phyloP scores from a whole-genome alignment of 371 early-diverging fungal genomes.

The Zychaea mexicana region DNA sequence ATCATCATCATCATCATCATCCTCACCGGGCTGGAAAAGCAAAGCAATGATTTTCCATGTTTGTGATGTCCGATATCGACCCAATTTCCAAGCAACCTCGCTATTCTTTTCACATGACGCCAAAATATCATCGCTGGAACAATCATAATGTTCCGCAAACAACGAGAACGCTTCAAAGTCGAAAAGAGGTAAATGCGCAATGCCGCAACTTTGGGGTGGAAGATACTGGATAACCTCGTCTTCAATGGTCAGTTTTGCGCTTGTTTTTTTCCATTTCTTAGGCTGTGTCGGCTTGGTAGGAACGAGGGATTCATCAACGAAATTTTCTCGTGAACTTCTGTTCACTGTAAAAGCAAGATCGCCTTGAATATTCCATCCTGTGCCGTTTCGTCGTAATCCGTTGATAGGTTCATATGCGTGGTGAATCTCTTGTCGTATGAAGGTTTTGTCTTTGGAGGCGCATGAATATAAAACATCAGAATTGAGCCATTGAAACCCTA shows the following conservation, averaged over 20 bases:
- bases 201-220: slow-evolving; percentile 61
- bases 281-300: slow-evolving; percentile 13
- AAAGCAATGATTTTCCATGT: slow-evolving; percentile 81
- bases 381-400: slow-evolving; percentile 53
- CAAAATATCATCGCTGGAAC: slow-evolving; percentile 49
- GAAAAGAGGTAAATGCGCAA: slow-evolving; percentile 67
- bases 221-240: slow-evolving; percentile 46
- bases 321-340: slow-evolving; percentile 31
- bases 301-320: slow-evolving; percentile 46
- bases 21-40: slow-evolving; percentile 45
- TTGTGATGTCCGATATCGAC: slow-evolving; percentile 70
- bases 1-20: slow-evolving; percentile 19
- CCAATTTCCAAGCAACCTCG: slow-evolving; percentile 69
- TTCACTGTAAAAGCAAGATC: slow-evolving; percentile 70
- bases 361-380: slow-evolving; percentile 75
- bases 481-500: slow-evolving; percentile 72
- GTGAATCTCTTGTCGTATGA: slow-evolving; percentile 58
- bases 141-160: slow-evolving; percentile 67
- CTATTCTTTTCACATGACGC: slow-evolving; percentile 71
- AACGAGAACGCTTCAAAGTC: slow-evolving; percentile 69
- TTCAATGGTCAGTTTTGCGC: slow-evolving; percentile 20
- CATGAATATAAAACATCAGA: slow-evolving; percentile 68
- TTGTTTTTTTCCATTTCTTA: slow-evolving; percentile 28
- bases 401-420: slow-evolving; percentile 51
- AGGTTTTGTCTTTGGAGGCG: slow-evolving; percentile 81